phyloP scores from a whole-genome alignment of 805 yeast species.

The Komagataella populi region DNA sequence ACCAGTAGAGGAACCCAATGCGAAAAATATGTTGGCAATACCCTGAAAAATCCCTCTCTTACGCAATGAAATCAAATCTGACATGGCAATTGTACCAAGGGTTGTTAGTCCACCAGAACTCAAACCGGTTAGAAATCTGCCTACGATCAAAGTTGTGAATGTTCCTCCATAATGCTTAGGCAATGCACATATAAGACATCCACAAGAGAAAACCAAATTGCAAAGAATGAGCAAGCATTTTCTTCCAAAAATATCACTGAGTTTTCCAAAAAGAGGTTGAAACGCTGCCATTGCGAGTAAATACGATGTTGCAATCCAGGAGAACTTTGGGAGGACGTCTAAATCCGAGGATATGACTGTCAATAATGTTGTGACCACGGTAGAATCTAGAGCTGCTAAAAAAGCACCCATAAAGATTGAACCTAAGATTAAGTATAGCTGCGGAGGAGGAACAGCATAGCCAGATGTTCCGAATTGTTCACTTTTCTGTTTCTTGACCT shows the following conservation, averaged over 20 bases:
- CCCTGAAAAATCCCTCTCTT: conserved; percentile 83
- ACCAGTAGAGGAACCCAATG: conserved; percentile 67
- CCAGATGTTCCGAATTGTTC: neutral
- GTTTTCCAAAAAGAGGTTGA: conserved; percentile 61
- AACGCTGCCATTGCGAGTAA: conserved; percentile 56
- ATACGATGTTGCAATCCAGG: conserved; percentile 69
- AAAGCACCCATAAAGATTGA: conserved; percentile 35
- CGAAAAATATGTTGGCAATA: conserved; percentile 64
- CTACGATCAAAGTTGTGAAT: conserved; percentile 31
- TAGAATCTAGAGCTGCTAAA: conserved; percentile 53
- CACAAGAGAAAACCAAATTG: conserved; percentile 40
- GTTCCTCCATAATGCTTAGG: conserved; percentile 19
- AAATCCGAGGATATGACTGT: conserved; percentile 59
- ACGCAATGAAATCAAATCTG: conserved; percentile 71
- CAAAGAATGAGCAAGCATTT: conserved; percentile 37
- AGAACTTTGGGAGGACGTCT: conserved; percentile 43
- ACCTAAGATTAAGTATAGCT: conserved; percentile 19
- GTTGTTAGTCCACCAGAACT: conserved; percentile 89
- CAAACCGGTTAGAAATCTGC: conserved; percentile 68
- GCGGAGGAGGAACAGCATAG: conserved; percentile 11
- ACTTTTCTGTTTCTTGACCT: neutral
- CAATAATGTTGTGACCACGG: conserved; percentile 53
- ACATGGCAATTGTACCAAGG: conserved; percentile 60
- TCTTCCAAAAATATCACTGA: conserved; percentile 64
- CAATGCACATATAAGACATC: conserved; percentile 40